These are phyloP conservation scores for Fusarium pseudoanthophilum DNA, from an alignment of 2,329 filamentous ascomycete genomes.

Conservation along the genomic window DNA sequence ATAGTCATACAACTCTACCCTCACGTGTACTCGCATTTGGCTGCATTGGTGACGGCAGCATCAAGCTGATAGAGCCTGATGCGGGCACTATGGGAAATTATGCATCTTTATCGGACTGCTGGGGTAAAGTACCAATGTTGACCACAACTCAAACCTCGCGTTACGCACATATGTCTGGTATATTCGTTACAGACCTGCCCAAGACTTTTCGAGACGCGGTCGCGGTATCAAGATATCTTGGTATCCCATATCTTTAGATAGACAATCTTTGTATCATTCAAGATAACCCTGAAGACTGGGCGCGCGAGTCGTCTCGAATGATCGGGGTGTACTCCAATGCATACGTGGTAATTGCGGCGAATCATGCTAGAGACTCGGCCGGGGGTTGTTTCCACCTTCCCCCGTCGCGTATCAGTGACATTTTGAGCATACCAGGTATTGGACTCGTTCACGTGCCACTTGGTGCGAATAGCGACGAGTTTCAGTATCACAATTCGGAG, in stretches of 20 bases:
- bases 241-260: neutral
- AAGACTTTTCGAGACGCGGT: neutral
- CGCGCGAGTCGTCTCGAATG: neutral
- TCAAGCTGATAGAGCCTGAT: neutral
- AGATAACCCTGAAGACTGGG: neutral
- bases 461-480: accelerated
- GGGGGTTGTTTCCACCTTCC: accelerated
- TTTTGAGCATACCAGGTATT: accelerated
- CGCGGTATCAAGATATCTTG: accelerated
- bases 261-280: neutral
- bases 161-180: accelerated
- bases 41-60: accelerated
- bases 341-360: neutral
- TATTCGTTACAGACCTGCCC: accelerated
- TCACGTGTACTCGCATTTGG: neutral
- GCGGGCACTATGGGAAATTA: accelerated
- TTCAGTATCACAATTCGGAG: accelerated
- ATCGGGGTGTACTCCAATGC: neutral
- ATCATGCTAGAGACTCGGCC: accelerated
- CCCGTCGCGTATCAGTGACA: accelerated
- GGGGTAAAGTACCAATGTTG: accelerated
- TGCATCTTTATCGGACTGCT: neutral
- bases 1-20: accelerated
- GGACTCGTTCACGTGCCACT: accelerated
- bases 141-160: neutral